Conservation (phyloP, 2,329 filamentous ascomycete genomes). For the Claviceps sp. region DNA sequence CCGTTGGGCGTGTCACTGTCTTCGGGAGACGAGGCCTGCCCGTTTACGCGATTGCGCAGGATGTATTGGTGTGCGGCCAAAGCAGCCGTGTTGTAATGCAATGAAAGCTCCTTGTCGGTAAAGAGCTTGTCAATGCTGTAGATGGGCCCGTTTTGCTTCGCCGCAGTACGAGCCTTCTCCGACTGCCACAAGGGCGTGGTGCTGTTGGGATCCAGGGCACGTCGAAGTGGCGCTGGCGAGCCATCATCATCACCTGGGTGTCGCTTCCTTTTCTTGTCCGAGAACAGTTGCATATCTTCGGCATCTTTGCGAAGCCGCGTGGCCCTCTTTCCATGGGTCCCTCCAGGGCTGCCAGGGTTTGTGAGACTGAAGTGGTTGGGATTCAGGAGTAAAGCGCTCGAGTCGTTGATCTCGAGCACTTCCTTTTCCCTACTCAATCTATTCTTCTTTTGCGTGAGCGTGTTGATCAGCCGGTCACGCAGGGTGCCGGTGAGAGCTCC, state of each 20-base stretch:
- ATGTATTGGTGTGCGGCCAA: slow-evolving; percentile 49
- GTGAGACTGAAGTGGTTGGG: slow-evolving; percentile 55
- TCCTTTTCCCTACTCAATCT: slow-evolving; percentile 54
- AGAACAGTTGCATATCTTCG: slow-evolving; percentile 42
- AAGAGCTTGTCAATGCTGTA: slow-evolving; percentile 60
- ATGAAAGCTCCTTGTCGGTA: slow-evolving; percentile 53
- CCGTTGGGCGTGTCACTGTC: slow-evolving; percentile 40
- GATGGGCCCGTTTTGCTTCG: slow-evolving; percentile 43
- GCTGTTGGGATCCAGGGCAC: slow-evolving; percentile 40
- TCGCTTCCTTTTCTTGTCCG: slow-evolving; percentile 51
- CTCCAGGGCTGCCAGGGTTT: slow-evolving; percentile 50
- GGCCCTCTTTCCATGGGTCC: slow-evolving; percentile 48
- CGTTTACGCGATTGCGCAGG: slow-evolving; percentile 41
- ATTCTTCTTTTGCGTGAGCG: slow-evolving; percentile 50
- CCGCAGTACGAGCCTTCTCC: slow-evolving; percentile 39
- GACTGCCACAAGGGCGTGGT: slow-evolving; percentile 50
- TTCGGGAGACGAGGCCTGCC: slow-evolving; percentile 34
- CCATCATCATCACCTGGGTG: slow-evolving; percentile 48
- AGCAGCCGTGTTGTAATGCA: slow-evolving; percentile 51
- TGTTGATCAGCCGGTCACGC: slow-evolving; percentile 53
- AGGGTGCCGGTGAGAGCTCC: slow-evolving; percentile 44
- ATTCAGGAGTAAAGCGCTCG: slow-evolving; percentile 50
- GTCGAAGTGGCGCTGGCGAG: slow-evolving; percentile 44
- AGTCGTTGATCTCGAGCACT: slow-evolving; percentile 52
- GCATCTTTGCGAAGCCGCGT: slow-evolving; percentile 47